phyloP scores from a whole-genome alignment of 2,329 filamentous ascomycete species.

The Ceratocystis destructans region DNA sequence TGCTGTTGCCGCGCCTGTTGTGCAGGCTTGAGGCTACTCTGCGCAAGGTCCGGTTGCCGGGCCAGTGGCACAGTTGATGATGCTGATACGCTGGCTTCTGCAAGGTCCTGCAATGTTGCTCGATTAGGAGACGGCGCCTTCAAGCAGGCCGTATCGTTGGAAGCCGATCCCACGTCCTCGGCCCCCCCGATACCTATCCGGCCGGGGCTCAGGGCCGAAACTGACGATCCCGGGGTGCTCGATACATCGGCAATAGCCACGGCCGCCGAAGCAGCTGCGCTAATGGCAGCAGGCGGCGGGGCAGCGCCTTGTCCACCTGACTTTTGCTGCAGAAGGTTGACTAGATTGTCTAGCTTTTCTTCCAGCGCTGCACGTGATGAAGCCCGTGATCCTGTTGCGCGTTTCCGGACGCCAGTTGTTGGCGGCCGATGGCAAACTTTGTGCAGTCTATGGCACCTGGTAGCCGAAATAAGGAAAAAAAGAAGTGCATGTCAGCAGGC shows the following conservation, averaged over 20 bases:
- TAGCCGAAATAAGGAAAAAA: not conserved
- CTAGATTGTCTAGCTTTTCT: slow-evolving; percentile 25
- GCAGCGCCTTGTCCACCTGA: not conserved
- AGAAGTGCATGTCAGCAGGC: not conserved
- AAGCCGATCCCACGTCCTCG: not conserved
- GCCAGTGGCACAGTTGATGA: not conserved
- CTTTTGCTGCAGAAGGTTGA: slow-evolving; percentile 23
- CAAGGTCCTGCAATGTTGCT: slow-evolving; percentile 16
- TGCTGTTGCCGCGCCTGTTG: not conserved
- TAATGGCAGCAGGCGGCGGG: not conserved
- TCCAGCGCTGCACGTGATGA: slow-evolving; percentile 21
- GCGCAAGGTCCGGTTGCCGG: not conserved
- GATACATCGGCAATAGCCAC: not conserved
- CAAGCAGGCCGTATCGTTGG: not conserved
- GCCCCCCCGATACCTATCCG: not conserved
- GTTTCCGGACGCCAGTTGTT: slow-evolving; percentile 13
- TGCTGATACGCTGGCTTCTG: slow-evolving; percentile 16
- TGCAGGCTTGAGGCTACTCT: not conserved
- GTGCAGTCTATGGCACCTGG: slow-evolving; percentile 29
- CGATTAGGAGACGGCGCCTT: slow-evolving; percentile 10
- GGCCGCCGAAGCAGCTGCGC: not conserved
- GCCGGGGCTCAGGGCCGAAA: not conserved
- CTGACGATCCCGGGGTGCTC: not conserved
- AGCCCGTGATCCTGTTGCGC: slow-evolving; percentile 9
- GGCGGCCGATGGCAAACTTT: slow-evolving; percentile 28